Base-by-base conservation (phyloP, 192 early-diverging fungal species). In the Spizellomyces punctatus region DNA sequence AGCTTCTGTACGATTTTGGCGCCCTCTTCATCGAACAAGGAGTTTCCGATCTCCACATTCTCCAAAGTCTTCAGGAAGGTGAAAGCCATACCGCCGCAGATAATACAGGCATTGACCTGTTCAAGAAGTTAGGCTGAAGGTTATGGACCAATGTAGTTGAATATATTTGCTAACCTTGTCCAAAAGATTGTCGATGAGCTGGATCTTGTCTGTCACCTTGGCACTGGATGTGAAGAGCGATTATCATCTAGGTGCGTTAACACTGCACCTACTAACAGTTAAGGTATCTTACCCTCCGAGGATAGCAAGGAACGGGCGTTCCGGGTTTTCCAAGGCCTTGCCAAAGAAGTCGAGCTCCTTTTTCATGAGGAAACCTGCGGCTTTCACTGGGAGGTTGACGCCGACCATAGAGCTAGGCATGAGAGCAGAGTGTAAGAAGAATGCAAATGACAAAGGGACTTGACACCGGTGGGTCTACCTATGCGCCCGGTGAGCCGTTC, bases 291-390 rank as follows among this genome's bases (percentile, higher is more conserved):
- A 88, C 84, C 91, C 96, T 60, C 96, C 96, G 56, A 99, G 83
- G 67, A 99, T 99, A 47, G 96, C 96, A 72, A 98, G 78, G 88
- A 97, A 99, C 44, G 96, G 96, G 58, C 86, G 83, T 42, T 91
- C 91, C 44, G 96, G 96, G 79, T 86, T 85, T 85, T 99, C 96
- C 14, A 96, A 87, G 12, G 93, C 96, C 86, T 96, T 94, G 65
- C 90, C 94, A 89, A 99, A 99, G 90, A 91, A 99, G 78, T 97
- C 95, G 57, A 99, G 89, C 86, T 99, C 96, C 86, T 95, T 95
- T 85, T 96, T 92, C 94, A 99, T 96, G 79, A 99, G 83, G 81
- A 99, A 92, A 49, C 96, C 96, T 50, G 96, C 93, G 46, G 96
- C 96, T 64, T 91, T 89, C 61, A 89, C 81, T 54, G 94, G 90